Conservation (phyloP, 2,329 filamentous ascomycete genomes). For the Calonectria henricotiae region DNA sequence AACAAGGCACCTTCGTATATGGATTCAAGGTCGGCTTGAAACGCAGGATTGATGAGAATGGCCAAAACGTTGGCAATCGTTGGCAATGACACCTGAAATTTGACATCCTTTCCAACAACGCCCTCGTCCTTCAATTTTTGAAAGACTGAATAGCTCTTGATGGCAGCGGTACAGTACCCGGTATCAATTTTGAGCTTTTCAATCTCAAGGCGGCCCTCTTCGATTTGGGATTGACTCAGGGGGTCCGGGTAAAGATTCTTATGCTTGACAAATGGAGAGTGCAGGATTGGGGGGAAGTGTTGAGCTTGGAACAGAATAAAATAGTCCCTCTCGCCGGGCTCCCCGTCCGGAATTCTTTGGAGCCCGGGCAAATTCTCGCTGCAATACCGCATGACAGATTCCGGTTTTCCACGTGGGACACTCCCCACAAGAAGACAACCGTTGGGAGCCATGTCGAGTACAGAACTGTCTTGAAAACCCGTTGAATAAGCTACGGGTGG, state of each 20-base stretch:
- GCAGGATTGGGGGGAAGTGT: constrained; percentile 19
- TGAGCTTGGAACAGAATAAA: constrained; percentile 20
- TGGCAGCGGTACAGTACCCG: constrained; percentile 12
- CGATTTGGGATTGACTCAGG: constrained; percentile 5
- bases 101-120: constrained; percentile 16
- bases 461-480: background rate
- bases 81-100: constrained; percentile 30
- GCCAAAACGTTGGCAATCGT: constrained; percentile 30
- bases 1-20: constrained; percentile 24
- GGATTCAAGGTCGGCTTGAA: constrained; percentile 16
- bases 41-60: constrained; percentile 14
- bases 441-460: constrained; percentile 7
- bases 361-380: constrained; percentile 13
- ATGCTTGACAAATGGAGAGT: constrained; percentile 5
- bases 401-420: background rate
- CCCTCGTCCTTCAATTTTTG: background rate
- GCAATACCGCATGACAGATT: constrained; percentile 13
- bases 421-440: constrained; percentile 30
- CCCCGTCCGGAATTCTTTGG: constrained; percentile 27
- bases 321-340: constrained; percentile 20
- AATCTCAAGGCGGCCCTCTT: constrained; percentile 10
- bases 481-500: background rate
- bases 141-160: constrained; percentile 21
- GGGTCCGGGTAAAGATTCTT: background rate
- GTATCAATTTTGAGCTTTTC: constrained; percentile 22